Evolutionary conservation across 495 filamentous ascomycete genomes (phyloP).

Genomic region (Talaromyces nanjingensis): DNA sequence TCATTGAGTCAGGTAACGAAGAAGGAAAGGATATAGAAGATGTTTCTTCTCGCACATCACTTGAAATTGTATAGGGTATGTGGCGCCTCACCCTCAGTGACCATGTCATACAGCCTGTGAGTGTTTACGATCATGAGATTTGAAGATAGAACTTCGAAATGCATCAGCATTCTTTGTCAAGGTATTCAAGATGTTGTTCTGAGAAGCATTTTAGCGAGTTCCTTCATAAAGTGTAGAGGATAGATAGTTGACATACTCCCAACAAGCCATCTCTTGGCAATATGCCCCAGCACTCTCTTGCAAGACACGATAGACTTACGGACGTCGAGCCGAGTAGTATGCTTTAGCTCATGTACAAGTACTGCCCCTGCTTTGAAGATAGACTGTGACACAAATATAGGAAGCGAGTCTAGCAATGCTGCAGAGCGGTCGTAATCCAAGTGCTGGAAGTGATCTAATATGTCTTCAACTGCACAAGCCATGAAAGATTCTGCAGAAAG

Average conservation of each 20-base stretch:
- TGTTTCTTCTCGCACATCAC: background rate
- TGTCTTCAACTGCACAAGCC: conserved; percentile 1
- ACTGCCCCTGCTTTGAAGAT: background rate
- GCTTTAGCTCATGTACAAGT: background rate
- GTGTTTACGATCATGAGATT: background rate
- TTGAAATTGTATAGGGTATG: background rate
- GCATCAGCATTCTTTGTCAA: background rate
- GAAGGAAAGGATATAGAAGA: background rate
- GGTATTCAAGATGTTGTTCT: background rate
- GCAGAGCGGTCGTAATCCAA: conserved; percentile 1
- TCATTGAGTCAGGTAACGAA: background rate
- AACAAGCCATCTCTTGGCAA: background rate
- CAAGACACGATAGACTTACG: background rate
- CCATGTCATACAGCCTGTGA: background rate
- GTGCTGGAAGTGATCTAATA: conserved; percentile 1
- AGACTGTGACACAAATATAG: background rate
- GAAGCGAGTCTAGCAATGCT: background rate
- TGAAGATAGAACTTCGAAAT: background rate
- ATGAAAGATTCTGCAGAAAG: conserved; percentile 2
- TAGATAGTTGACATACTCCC: background rate
- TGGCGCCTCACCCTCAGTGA: background rate
- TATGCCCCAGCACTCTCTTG: background rate
- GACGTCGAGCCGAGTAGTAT: background rate
- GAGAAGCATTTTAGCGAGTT: background rate
- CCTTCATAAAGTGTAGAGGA: background rate